phyloP scores from a whole-genome alignment of 192 early-diverging fungal species.

The Jimgerdemannia lactiflua region DNA sequence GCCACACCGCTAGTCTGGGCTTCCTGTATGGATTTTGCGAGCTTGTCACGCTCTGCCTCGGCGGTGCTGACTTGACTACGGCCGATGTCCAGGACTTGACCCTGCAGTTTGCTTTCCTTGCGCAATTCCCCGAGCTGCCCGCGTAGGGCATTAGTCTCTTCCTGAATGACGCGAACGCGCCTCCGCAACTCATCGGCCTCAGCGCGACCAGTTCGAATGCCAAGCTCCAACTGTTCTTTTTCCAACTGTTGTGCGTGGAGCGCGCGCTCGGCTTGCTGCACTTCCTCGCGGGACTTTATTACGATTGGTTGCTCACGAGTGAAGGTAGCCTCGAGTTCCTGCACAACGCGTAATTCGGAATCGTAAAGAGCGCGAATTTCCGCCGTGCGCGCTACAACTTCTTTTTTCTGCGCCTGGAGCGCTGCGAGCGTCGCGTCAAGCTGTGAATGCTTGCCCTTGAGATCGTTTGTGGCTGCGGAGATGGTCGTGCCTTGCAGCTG shows the following conservation, averaged over 20 bases:
- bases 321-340: constrained; percentile 51
- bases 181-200: constrained; percentile 46
- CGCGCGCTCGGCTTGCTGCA: constrained; percentile 43
- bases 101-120: constrained; percentile 56
- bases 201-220: constrained; percentile 39
- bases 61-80: constrained; percentile 55
- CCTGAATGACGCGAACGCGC: constrained; percentile 48
- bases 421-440: constrained; percentile 58
- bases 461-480: constrained; percentile 45
- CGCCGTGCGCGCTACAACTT: constrained; percentile 52
- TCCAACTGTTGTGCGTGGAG: constrained; percentile 41
- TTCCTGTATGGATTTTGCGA: constrained; percentile 19
- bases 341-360: constrained; percentile 48
- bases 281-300: constrained; percentile 43
- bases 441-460: constrained; percentile 47
- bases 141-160: constrained; percentile 46
- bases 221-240: constrained; percentile 44
- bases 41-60: constrained; percentile 59
- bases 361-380: constrained; percentile 59
- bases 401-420: constrained; percentile 60
- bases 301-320: constrained; percentile 38
- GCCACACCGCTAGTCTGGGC: background rate
- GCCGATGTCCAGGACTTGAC: constrained; percentile 62
- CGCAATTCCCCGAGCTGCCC: constrained; percentile 53
- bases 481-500: constrained; percentile 56